Conservation (phyloP, 1,139 yeast genomes). For the Yamadazyma mexicana region DNA sequence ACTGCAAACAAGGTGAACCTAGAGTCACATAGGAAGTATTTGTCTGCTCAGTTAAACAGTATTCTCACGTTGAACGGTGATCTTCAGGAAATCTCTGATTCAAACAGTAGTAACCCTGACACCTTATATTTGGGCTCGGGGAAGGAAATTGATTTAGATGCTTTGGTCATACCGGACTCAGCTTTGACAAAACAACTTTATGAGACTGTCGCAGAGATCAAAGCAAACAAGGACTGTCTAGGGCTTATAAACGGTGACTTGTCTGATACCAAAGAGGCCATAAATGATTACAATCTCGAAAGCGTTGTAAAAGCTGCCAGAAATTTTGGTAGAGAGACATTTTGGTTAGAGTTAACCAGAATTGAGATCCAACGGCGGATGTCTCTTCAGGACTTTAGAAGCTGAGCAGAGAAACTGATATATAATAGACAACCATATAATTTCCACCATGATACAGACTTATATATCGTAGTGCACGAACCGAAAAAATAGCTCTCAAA, state of each 20-base stretch:
- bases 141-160: conserved; percentile 27
- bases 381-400: neutral
- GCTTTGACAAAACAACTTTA: conserved; percentile 52
- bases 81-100: conserved; percentile 23
- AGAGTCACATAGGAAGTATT: conserved; percentile 32
- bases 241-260: conserved; percentile 58
- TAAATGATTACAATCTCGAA: conserved; percentile 44
- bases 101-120: conserved; percentile 19
- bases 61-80: conserved; percentile 27
- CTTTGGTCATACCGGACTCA: conserved; percentile 43
- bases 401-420: neutral
- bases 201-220: conserved; percentile 62
- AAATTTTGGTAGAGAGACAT: conserved; percentile 73
- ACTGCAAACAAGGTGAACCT: conserved; percentile 34
- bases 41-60: conserved; percentile 29
- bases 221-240: conserved; percentile 67
- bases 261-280: conserved; percentile 31
- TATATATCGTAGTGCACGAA: neutral
- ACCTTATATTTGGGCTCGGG: conserved; percentile 19
- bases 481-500: conserved; percentile 3
- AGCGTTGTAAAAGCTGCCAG: conserved; percentile 58
- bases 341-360: conserved; percentile 47
- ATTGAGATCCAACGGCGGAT: conserved; percentile 24
- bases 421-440: too few species aligned
- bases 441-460: too few species aligned